Evolutionary conservation across 2,329 filamentous ascomycete species (phyloP).

Genomic region (Sporothrix inflata): DNA sequence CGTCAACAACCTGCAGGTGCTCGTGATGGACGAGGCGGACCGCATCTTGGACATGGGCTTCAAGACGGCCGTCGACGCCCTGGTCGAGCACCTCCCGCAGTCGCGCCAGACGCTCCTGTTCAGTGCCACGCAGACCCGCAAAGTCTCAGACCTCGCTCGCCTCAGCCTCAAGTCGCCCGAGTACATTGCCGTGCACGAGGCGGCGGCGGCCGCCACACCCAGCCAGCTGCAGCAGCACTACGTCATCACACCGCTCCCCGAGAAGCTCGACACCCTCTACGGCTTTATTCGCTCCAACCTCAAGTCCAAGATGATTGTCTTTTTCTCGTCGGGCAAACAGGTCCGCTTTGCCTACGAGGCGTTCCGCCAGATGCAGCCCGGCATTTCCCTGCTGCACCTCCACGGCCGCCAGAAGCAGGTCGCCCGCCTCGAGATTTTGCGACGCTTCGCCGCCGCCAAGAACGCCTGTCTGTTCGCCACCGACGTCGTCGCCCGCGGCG

Average conservation of each 20-base stretch:
- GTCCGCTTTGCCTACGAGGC: slow-evolving; percentile 95
- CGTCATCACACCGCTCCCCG: slow-evolving; percentile 77
- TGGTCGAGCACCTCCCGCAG: slow-evolving; percentile 86
- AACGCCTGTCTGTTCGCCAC: slow-evolving; percentile 91
- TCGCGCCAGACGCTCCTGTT: slow-evolving; percentile 90
- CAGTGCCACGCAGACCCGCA: slow-evolving; percentile 93
- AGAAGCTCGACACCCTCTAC: slow-evolving; percentile 91
- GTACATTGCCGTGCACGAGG: slow-evolving; percentile 92
- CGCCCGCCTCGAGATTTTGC: slow-evolving; percentile 83
- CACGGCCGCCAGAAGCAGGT: slow-evolving; percentile 93
- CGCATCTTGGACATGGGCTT: slow-evolving; percentile 99
- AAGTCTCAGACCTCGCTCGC: slow-evolving; percentile 87
- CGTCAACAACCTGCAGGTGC: slow-evolving; percentile 85
- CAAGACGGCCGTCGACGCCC: slow-evolving; percentile 84
- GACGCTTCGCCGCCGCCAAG: slow-evolving; percentile 78
- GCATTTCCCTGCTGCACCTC: slow-evolving; percentile 88
- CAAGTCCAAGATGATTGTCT: slow-evolving; percentile 93
- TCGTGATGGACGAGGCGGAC: slow-evolving; percentile 95
- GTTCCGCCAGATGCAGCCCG: slow-evolving; percentile 90
- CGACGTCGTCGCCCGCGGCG: slow-evolving; percentile 88
- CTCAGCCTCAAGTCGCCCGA: slow-evolving; percentile 88
- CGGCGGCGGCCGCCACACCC: slow-evolving; percentile 78
- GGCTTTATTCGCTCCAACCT: slow-evolving; percentile 90
- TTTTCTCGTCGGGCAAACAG: slow-evolving; percentile 93
- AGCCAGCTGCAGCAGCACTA: slow-evolving; percentile 88